Conservation (phyloP, 1,284 basidiomycete genomes). For the Schizopora paradoxa region DNA sequence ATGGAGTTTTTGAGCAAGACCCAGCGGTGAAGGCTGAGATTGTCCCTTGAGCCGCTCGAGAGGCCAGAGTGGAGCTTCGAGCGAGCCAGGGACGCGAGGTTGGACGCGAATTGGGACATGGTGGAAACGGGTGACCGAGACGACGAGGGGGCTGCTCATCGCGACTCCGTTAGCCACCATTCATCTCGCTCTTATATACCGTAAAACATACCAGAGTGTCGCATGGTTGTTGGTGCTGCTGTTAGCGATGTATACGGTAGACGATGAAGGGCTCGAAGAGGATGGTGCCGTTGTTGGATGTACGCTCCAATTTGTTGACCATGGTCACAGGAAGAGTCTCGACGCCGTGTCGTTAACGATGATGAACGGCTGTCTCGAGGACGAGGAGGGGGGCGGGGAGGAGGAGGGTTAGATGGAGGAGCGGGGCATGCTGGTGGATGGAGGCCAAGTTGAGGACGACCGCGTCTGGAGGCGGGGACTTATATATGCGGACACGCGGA, state of each 20-base stretch:
- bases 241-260: constrained; percentile 72
- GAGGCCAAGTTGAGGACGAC: constrained; percentile 23
- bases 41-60: constrained; percentile 49
- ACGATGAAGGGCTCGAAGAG: constrained; percentile 81
- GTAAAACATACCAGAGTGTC: too few relatives aligned
- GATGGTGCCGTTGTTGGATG: constrained; percentile 75
- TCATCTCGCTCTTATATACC: too few relatives aligned
- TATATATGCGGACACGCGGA: not conserved
- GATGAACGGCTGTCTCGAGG: constrained; percentile 35
- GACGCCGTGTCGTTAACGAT: constrained; percentile 38
- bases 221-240: too few relatives aligned
- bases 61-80: constrained; percentile 64
- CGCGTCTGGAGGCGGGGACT: not conserved
- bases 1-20: constrained; percentile 81
- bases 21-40: constrained; percentile 74
- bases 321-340: too few relatives aligned
- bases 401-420: constrained; percentile 23
- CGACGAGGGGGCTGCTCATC: constrained; percentile 1
- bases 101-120: constrained; percentile 24
- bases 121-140: constrained; percentile 12
- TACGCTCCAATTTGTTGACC: constrained; percentile 75
- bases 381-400: constrained; percentile 28
- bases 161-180: not conserved
- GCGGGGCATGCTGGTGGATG: constrained; percentile 24
- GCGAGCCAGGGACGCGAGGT: constrained; percentile 59